Evolutionary conservation across 805 yeast species (phyloP).

Genomic region (Cyberlindnera misumaiensis): DNA sequence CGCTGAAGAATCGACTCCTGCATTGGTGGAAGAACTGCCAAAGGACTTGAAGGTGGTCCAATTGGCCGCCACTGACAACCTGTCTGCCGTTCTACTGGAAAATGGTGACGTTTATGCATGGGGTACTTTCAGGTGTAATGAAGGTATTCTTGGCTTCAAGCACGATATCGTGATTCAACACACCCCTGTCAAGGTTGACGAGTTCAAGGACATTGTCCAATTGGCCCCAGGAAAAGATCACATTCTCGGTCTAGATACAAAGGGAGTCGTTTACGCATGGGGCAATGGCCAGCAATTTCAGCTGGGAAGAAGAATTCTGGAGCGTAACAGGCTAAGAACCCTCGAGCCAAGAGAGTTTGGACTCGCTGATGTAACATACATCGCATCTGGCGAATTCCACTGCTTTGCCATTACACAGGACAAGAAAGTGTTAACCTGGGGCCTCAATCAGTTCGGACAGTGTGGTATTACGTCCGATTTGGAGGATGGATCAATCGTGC

Average conservation of each 20-base stretch:
- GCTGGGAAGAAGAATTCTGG: constrained; percentile 80
- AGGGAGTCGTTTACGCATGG: constrained; percentile 92
- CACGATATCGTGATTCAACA: constrained; percentile 57
- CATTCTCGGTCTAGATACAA: constrained; percentile 70
- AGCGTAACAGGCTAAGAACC: constrained; percentile 65
- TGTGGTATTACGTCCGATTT: constrained; percentile 76
- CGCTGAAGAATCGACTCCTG: constrained; percentile 86
- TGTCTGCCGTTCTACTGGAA: constrained; percentile 72
- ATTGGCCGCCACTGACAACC: constrained; percentile 86
- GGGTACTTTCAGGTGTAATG: constrained; percentile 95
- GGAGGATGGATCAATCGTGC: constrained; percentile 79
- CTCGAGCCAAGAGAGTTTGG: constrained; percentile 82
- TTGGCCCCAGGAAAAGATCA: constrained; percentile 94
- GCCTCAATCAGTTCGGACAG: constrained; percentile 94
- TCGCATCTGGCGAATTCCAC: constrained; percentile 93
- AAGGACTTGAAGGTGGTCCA: constrained; percentile 57
- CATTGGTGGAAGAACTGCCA: constrained; percentile 62
- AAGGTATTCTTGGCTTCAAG: constrained; percentile 82
- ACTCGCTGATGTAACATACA: constrained; percentile 64
- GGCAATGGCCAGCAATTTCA: constrained; percentile 95
- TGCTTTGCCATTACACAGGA: constrained; percentile 82
- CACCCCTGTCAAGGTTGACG: constrained; percentile 56
- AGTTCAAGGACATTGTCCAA: constrained; percentile 65
- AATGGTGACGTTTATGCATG: constrained; percentile 92
- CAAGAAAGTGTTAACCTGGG: constrained; percentile 82